These are phyloP conservation scores for Alternaria infectoria DNA, from an alignment of 2,329 filamentous ascomycete species.

Conservation along the genomic window DNA sequence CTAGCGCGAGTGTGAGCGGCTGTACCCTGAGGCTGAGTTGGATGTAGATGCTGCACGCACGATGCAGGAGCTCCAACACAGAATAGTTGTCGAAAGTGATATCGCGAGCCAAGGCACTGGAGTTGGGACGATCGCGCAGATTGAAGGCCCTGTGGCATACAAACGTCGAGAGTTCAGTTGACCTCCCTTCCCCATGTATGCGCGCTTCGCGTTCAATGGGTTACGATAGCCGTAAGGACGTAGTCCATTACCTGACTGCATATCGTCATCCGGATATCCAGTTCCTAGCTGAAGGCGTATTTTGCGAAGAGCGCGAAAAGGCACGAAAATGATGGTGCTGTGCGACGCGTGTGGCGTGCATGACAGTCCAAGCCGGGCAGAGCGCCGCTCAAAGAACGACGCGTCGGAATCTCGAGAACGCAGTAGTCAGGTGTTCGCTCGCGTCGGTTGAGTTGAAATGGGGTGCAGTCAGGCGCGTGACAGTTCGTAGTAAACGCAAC, in stretches of 20 bases:
- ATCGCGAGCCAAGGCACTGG: neutral
- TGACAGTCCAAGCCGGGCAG: neutral
- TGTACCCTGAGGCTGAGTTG: constrained; percentile 21
- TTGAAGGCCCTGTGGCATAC: neutral
- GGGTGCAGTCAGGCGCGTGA: neutral
- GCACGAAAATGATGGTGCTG: neutral
- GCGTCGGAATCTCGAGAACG: too few relatives aligned
- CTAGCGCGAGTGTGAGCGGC: constrained; percentile 14
- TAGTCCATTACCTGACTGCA: accelerated
- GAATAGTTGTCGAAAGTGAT: neutral
- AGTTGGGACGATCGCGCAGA: neutral
- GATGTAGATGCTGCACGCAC: neutral
- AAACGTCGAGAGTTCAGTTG: too few relatives aligned
- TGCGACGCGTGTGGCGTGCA: neutral
- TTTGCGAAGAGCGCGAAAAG: neutral
- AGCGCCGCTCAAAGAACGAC: neutral
- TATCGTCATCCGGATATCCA: neutral
- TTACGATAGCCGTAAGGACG: neutral
- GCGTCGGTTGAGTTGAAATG: too few relatives aligned
- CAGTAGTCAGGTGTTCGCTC: neutral
- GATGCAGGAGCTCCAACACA: neutral
- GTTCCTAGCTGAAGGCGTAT: neutral
- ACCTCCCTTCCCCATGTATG: too few relatives aligned
- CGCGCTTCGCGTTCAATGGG: too few relatives aligned
- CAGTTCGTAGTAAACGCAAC: neutral